Conservation (phyloP, 2,329 filamentous ascomycete genomes). For the Alternaria burnsii region DNA sequence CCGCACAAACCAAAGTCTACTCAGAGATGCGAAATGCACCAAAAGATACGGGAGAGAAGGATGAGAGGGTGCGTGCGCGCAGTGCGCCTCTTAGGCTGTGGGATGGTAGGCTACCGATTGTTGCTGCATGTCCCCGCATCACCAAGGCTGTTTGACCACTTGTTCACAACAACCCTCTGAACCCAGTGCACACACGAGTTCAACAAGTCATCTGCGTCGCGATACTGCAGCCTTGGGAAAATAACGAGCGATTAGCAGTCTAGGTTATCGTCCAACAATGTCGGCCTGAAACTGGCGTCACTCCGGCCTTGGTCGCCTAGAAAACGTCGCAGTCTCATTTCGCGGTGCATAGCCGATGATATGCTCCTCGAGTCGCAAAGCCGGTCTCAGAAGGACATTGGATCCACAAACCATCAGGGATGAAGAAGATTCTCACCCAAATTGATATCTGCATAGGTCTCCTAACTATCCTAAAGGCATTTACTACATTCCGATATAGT, state of each 20-base stretch:
- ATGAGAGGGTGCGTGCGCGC: not conserved
- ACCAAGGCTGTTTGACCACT: not conserved
- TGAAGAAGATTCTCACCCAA: not conserved
- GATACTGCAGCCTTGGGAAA: too few species aligned
- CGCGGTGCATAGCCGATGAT: not conserved
- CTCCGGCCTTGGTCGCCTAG: not conserved
- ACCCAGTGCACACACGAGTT: not conserved
- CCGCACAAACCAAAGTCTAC: not conserved
- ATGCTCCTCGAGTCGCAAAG: not conserved
- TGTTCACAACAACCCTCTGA: not conserved
- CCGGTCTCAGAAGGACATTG: not conserved
- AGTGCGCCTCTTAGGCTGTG: not conserved
- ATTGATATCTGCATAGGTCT: not conserved
- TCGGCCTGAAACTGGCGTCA: not conserved
- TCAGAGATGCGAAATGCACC: not conserved
- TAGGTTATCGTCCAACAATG: not conserved
- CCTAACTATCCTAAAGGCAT: not conserved
- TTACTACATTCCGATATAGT: not conserved
- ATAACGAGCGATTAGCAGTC: not conserved
- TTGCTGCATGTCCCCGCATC: not conserved
- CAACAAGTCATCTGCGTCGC: not conserved
- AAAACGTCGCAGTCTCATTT: slow-evolving; percentile 1
- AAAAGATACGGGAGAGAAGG: not conserved
- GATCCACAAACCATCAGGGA: not conserved
- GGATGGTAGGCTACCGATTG: not conserved